A percentile compares a stretch with the other conserved stretches of the same genome.
Evolutionary conservation across 2,329 filamentous ascomycete genomes (phyloP).

Genomic region (Hymenoscyphus scutula): DNA sequence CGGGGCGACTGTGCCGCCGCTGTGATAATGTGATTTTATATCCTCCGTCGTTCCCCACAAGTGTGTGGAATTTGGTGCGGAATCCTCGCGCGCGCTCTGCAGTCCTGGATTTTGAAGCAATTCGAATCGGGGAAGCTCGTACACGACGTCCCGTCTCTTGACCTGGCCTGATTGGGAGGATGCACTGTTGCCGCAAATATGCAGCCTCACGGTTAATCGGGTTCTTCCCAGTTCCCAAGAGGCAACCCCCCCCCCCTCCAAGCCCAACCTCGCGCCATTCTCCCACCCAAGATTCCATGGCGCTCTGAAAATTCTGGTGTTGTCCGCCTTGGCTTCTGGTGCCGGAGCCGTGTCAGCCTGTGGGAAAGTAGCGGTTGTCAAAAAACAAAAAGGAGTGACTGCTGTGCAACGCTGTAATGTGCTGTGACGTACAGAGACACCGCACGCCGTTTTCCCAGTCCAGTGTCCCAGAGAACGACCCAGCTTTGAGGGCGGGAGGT

Average conservation of each 20-base stretch:
- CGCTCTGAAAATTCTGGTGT: background rate
- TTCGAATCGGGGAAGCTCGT: background rate
- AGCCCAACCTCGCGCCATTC: background rate
- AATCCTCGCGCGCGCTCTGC: background rate
- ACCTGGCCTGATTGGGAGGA: background rate
- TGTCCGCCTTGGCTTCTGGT: background rate
- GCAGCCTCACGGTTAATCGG: conserved; percentile 5
- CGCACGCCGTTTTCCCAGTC: background rate
- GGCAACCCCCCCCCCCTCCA: background rate
- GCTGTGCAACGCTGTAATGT: background rate
- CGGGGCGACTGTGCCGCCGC: background rate
- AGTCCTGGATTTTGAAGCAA: background rate
- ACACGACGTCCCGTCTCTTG: too few relatives aligned
- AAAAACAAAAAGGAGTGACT: too few relatives aligned
- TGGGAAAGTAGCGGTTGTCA: too few relatives aligned
- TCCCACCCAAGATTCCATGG: background rate
- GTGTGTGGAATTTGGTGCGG: background rate
- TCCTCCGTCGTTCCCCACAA: conserved; percentile 1
- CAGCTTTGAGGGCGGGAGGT: background rate
- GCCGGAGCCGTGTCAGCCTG: background rate
- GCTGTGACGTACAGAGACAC: background rate
- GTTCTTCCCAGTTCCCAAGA: conserved; percentile 3
- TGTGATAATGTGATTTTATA: background rate
- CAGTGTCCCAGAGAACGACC: background rate
- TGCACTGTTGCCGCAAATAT: background rate